Conservation (phyloP, 371 early-diverging fungal species). For the Gilbertella persicaria region DNA sequence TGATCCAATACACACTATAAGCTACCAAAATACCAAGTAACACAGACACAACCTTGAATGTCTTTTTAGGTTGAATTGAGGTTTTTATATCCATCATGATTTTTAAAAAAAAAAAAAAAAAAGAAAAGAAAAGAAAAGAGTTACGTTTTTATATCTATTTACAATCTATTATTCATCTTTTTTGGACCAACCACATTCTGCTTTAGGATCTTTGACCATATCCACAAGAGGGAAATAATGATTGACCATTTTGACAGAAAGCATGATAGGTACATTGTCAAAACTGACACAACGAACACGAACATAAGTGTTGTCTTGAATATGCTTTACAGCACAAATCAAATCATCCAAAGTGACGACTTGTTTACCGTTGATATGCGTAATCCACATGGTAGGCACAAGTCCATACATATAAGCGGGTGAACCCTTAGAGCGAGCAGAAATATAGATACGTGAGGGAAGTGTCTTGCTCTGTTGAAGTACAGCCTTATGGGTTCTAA, state of each 20-base stretch:
- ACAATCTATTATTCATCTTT: conserved; percentile 13
- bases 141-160: neutral
- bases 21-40: conserved; percentile 7
- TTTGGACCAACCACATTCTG: conserved; percentile 60
- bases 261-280: conserved; percentile 77
- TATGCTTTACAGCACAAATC: conserved; percentile 62
- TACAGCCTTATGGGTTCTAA: conserved; percentile 84
- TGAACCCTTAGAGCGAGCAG: conserved; percentile 71
- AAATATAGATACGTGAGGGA: conserved; percentile 77
- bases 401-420: conserved; percentile 85
- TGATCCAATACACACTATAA: conserved; percentile 2
- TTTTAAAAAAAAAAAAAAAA: neutral
- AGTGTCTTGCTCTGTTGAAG: conserved; percentile 74
- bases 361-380: conserved; percentile 66
- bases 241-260: conserved; percentile 77
- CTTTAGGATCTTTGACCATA: conserved; percentile 54
- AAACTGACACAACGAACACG: conserved; percentile 84
- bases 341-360: conserved; percentile 68
- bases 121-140: neutral
- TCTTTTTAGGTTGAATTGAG: neutral
- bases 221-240: conserved; percentile 76
- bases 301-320: conserved; percentile 73
- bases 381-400: conserved; percentile 81
- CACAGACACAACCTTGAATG: neutral
- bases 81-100: neutral